Conservation (phyloP, 352 stramenopile genomes). For the Nothophytophthora sp. region DNA sequence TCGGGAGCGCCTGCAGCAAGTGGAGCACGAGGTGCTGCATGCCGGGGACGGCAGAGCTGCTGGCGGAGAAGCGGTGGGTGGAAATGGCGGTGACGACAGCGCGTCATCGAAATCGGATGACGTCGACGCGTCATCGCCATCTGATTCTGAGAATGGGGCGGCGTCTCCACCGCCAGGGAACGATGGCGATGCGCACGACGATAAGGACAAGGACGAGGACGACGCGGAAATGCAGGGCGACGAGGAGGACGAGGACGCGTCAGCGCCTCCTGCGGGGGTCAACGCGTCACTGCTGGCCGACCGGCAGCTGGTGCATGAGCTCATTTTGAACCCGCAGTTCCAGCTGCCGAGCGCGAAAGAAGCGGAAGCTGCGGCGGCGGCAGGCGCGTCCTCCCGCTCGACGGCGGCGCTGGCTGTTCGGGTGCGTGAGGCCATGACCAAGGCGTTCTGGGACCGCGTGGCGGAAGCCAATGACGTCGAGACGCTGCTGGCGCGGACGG, state of each 20-base stretch:
- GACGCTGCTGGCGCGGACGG: slow-evolving; percentile 43
- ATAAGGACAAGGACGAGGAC: slow-evolving; percentile 22
- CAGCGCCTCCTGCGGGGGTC: slow-evolving; percentile 18
- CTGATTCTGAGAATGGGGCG: not conserved
- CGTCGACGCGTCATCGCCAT: slow-evolving; percentile 1
- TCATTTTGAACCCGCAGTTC: slow-evolving; percentile 75
- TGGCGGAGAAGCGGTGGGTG: not conserved
- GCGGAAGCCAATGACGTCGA: slow-evolving; percentile 45
- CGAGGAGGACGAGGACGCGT: slow-evolving; percentile 1
- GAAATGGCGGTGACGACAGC: slow-evolving; percentile 1
- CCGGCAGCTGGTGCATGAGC: slow-evolving; percentile 62
- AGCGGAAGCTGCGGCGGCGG: slow-evolving; percentile 19
- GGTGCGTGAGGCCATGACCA: slow-evolving; percentile 53
- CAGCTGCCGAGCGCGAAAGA: slow-evolving; percentile 35
- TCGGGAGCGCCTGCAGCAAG: slow-evolving; percentile 24
- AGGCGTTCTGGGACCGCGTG: slow-evolving; percentile 74
- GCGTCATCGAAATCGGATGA: slow-evolving; percentile 4
- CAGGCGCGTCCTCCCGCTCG: slow-evolving; percentile 12
- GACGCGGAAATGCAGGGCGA: slow-evolving; percentile 24
- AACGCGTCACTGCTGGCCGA: slow-evolving; percentile 55
- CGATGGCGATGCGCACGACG: slow-evolving; percentile 1
- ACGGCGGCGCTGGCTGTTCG: slow-evolving; percentile 33
- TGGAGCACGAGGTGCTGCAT: slow-evolving; percentile 36
- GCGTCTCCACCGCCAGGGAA: slow-evolving; percentile 10
- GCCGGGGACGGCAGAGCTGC: not conserved